phyloP scores from a whole-genome alignment of 192 early-diverging fungal genomes.

The Podila verticillata region DNA sequence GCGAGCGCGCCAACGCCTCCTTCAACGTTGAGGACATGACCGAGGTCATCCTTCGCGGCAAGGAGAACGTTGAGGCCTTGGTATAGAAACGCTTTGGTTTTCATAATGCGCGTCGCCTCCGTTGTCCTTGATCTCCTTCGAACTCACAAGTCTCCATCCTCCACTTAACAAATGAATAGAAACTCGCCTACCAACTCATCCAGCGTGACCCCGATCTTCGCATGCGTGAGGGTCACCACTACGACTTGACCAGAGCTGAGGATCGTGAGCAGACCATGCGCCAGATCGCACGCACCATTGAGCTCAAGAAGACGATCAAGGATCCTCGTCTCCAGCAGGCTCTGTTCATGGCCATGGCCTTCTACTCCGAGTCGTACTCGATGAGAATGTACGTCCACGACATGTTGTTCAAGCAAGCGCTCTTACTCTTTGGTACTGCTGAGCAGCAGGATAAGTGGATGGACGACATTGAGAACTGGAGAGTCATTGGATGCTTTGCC shows the following conservation, averaged over 20 bases:
- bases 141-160: no score
- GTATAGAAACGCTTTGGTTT: no score
- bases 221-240: slow-evolving; percentile 57
- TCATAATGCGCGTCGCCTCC: no score
- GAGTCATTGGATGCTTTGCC: slow-evolving; percentile 71
- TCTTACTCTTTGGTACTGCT: slow-evolving; percentile 65
- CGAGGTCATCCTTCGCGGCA: slow-evolving; percentile 54
- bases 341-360: slow-evolving; percentile 53
- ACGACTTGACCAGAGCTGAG: slow-evolving; percentile 58
- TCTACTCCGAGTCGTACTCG: slow-evolving; percentile 65
- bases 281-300: slow-evolving; percentile 57
- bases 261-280: slow-evolving; percentile 68
- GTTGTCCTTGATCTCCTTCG: no score
- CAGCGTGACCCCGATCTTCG: slow-evolving; percentile 63
- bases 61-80: slow-evolving; percentile 55
- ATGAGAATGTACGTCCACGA: slow-evolving; percentile 74
- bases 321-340: slow-evolving; percentile 51
- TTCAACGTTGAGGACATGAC: slow-evolving; percentile 64
- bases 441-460: slow-evolving; percentile 66
- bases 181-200: slow-evolving; percentile 56
- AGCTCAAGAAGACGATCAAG: slow-evolving; percentile 50
- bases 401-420: slow-evolving; percentile 63
- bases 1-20: slow-evolving; percentile 61
- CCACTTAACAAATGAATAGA: slow-evolving; percentile 26
- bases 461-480: slow-evolving; percentile 61